phyloP scores from a whole-genome alignment of 352 stramenopile genomes.

The Pythium utonaiense region DNA sequence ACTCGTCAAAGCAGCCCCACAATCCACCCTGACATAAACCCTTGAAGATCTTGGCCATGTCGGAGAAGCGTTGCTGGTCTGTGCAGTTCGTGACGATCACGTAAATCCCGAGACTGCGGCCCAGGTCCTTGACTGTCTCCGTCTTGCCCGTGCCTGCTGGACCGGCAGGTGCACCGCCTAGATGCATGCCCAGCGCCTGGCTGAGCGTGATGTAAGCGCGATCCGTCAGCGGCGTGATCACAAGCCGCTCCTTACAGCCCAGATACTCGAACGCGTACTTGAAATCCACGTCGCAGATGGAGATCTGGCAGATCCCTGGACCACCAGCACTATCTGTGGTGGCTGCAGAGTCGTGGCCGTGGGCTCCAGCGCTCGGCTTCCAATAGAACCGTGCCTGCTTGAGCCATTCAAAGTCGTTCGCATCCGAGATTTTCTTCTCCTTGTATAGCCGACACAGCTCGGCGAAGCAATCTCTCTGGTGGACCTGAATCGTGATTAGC shows the following conservation, averaged over 20 bases:
- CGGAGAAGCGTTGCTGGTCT: constrained; percentile 87
- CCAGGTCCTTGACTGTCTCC: constrained; percentile 90
- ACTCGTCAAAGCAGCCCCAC: constrained; percentile 88
- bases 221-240: constrained; percentile 90
- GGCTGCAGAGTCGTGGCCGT: neutral
- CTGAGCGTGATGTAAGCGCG: constrained; percentile 90
- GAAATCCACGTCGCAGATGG: constrained; percentile 91
- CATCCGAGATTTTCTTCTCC: constrained; percentile 71
- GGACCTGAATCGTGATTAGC: constrained; percentile 92
- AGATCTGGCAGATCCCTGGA: constrained; percentile 88
- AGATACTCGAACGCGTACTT: constrained; percentile 94
- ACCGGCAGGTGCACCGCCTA: constrained; percentile 83
- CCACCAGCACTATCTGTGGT: constrained; percentile 52
- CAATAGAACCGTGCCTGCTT: constrained; percentile 83
- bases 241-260: constrained; percentile 87
- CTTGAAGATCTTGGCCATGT: constrained; percentile 94
- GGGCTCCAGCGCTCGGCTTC: constrained; percentile 23
- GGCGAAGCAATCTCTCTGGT: constrained; percentile 80
- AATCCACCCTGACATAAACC: constrained; percentile 89
- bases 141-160: constrained; percentile 91
- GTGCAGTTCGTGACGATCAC: constrained; percentile 94
- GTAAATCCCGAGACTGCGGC: constrained; percentile 86
- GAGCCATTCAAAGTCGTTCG: constrained; percentile 81
- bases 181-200: constrained; percentile 85
- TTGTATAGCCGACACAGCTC: constrained; percentile 72